Evolutionary conservation across 345 rosid species (phyloP), one percentile per base, ranked within the genome.

Genomic region (Hirschfeldia incana): DNA sequence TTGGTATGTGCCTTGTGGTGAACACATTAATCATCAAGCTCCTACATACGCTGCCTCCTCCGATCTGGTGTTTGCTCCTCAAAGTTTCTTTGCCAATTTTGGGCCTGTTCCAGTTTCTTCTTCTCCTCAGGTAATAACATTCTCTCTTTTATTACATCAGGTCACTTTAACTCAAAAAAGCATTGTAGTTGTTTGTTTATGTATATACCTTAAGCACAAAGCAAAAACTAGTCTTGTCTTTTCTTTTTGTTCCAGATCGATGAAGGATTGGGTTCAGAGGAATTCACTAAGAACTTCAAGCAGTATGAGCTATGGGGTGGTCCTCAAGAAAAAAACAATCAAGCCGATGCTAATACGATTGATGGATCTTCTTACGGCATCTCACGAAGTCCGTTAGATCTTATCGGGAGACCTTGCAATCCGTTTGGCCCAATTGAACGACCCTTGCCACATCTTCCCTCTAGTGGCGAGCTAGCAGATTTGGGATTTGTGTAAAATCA

Each of bases 361-460:
- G 90, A 88, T 58, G 86, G 84, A 16, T 83, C 85, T 69, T 87
- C 79, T 68, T 88, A 87, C 80, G 69, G 76, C 16, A 83, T 85
- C 72, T 85, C 89, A 5, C 78, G 90, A 55, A 82, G 76, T 63
- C 77, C 86, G 28, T 83, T 65, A 13, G 49, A 58, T 11, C 84
- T 68, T 66, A 85, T 77, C 21, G 44, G 73, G 44, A 74, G 75
- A 80, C 74, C 79, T 51, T 66, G 30, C 17, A 81, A 82, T 77
- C 81, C 84, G 3, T 58, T 28, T 60, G 87, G 80, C 67, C 71
- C 83, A 76, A 85, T 84, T 9, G 51, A 8, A 75, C 83, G 65
- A 76, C 81, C 58, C 21, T n/a, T n/a, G n/a, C n/a, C n/a, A n/a
- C 60, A 2, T 17, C 21, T 16, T 5, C 60, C 26, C 28, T 16